Conservation (phyloP, 208 protist genomes). For the Leishmania mexicana region DNA sequence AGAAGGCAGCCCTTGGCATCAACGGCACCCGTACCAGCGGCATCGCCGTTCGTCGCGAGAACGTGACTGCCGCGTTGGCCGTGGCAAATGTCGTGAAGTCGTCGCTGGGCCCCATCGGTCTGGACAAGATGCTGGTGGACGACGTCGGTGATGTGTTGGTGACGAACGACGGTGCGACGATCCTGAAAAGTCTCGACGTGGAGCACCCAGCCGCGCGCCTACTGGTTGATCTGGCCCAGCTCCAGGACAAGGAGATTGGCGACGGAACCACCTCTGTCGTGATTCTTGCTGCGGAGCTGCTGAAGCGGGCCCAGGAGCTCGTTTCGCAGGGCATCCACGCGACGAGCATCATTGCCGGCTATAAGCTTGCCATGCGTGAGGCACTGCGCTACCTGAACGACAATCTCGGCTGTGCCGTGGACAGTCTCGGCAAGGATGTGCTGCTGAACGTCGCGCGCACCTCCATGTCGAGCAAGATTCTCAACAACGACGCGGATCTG, state of each 20-base stretch:
- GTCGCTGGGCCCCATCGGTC: slow-evolving; percentile 99
- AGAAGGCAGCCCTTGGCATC: slow-evolving; percentile 90
- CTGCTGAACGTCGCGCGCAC: slow-evolving; percentile 98
- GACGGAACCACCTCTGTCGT: slow-evolving; percentile 99
- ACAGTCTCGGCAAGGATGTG: slow-evolving; percentile 93
- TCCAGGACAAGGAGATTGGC: slow-evolving; percentile 99
- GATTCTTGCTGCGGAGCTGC: slow-evolving; percentile 99
- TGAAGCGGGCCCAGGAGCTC: slow-evolving; percentile 98
- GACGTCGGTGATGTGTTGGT: slow-evolving; percentile 99
- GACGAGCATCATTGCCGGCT: slow-evolving; percentile 99
- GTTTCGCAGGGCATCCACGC: slow-evolving; percentile 98
- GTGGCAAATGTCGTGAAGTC: slow-evolving; percentile 99
- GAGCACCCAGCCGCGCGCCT: slow-evolving; percentile 97
- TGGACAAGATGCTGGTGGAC: slow-evolving; percentile 99
- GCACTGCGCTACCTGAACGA: slow-evolving; percentile 96
- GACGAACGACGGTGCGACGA: slow-evolving; percentile 99
- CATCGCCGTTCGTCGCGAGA: slow-evolving; percentile 96
- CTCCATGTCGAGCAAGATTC: slow-evolving; percentile 99
- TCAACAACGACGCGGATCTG: slow-evolving; percentile 96
- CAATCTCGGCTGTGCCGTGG: slow-evolving; percentile 82
- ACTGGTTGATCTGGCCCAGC: slow-evolving; percentile 98
- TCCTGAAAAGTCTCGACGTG: slow-evolving; percentile 93
- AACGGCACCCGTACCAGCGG: slow-evolving; percentile 96
- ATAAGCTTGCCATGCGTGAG: slow-evolving; percentile 97
- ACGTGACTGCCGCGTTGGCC: slow-evolving; percentile 97